Evolutionary conservation across 768 basidiomycete genomes (phyloP), one percentile per base, ranked within the genome.

Genomic region (Leccinum barrowsii): DNA sequence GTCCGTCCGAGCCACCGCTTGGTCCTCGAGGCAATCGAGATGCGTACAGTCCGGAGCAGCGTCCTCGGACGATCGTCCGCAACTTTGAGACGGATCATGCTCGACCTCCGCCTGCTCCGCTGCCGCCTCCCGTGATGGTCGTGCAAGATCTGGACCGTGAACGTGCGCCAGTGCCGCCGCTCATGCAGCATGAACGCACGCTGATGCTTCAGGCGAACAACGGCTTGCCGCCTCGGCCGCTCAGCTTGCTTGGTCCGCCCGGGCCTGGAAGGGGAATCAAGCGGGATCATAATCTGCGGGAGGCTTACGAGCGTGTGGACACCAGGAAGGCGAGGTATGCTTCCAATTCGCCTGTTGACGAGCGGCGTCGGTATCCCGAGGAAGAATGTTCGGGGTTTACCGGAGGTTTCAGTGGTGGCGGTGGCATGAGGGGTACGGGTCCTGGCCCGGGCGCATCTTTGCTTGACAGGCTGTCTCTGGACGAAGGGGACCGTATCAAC

Each of bases 381-480:
- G 62, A 61, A 2, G 59, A 69, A 2, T 59, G 40, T 19, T 0
- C 34, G 11, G 13, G 21, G 5, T 50, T 56, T 11, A 37, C 24
- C n/a, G 34, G 42, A 19, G 42, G 42, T 21, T 19, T 44, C 19
- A 12, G 42, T 19, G 42, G 42, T 19, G 19, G 42, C 4, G 13
- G 37, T 42, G 42, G 10, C 19, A 44, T 19, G 42, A 19, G 42
- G n/a, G 42, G 19, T 44, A 44, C 42, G 42, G 19, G 42, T 44
- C 42, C 42, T 19, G 58, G 54, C 15, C 17, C 26, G 11, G 76
- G 75, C 7, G 65, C 61, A 2, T 79, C 78, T 0, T 61, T 79
- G 17, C 57, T 79, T 24, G 78, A 79, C 26, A 72, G 78, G 28
- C 61, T 79, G 47, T 68, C 65, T 11, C 56, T 76, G 15, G 67